phyloP scores from a whole-genome alignment of 2,329 filamentous ascomycete genomes.

The Moelleriella libera region DNA sequence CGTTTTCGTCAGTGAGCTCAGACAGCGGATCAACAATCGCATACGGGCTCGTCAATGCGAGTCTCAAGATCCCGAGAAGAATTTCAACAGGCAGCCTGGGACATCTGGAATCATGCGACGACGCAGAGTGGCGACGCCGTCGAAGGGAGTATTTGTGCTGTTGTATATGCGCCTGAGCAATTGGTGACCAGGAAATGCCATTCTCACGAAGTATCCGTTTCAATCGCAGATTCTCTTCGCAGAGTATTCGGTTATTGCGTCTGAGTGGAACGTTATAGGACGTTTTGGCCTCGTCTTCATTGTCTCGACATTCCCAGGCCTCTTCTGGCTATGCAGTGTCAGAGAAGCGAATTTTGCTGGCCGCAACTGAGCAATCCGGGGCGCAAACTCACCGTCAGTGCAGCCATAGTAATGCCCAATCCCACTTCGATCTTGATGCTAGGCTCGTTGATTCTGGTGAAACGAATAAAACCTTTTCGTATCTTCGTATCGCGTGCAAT shows the following conservation, averaged over 20 bases:
- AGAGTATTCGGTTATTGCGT: slow-evolving; percentile 26
- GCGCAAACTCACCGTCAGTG: too few species aligned
- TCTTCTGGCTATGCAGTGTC: too few species aligned
- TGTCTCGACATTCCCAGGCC: slow-evolving; percentile 37
- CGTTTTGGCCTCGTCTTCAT: slow-evolving; percentile 32
- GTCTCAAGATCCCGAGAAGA: slow-evolving; percentile 35
- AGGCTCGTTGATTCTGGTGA: too few species aligned
- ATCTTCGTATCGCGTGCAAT: too few species aligned
- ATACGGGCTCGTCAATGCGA: slow-evolving; percentile 30
- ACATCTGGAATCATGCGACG: slow-evolving; percentile 13
- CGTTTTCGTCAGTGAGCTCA: slow-evolving; percentile 24
- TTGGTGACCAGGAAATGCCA: slow-evolving; percentile 34
- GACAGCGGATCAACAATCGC: slow-evolving; percentile 42
- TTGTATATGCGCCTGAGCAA: slow-evolving; percentile 18
- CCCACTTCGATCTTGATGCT: too few species aligned
- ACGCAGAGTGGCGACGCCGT: slow-evolving; percentile 16
- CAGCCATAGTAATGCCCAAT: too few species aligned
- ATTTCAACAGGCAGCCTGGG: slow-evolving; percentile 38
- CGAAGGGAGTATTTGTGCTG: slow-evolving; percentile 16
- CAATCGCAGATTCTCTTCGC: slow-evolving; percentile 33
- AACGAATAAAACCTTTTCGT: too few species aligned
- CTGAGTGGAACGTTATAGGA: slow-evolving; percentile 35
- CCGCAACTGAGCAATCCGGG: too few species aligned
- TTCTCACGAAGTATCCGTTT: slow-evolving; percentile 38
- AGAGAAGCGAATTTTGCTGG: too few species aligned